These are phyloP conservation scores for Helianthus tuberosus DNA, from an alignment of 129 eudicot genomes.

Conservation along the genomic window DNA sequence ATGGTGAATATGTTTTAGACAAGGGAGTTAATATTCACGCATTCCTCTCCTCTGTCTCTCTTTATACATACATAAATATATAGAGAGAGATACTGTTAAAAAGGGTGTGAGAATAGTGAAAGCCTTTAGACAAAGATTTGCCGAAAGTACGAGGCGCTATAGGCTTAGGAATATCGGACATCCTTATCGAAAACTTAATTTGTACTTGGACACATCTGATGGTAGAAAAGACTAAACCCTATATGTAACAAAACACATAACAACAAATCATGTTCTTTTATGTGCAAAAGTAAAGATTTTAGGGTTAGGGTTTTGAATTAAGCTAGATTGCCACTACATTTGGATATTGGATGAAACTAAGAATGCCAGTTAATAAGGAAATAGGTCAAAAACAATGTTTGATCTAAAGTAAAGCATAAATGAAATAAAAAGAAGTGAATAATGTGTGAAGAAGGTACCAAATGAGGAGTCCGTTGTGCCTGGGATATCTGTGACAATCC, in stretches of 20 bases:
- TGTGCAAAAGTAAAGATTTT: background rate
- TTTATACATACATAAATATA: too few species aligned
- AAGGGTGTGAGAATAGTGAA: too few species aligned
- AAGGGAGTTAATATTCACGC: too few species aligned
- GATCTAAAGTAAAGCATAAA: background rate
- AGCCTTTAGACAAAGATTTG: background rate
- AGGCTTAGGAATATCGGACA: background rate
- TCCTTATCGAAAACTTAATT: background rate
- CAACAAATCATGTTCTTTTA: background rate
- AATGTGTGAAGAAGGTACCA: slow-evolving; percentile 25
- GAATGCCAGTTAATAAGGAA: too few species aligned
- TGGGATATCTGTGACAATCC: slow-evolving; percentile 47
- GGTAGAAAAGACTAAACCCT: too few species aligned
- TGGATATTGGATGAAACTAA: too few species aligned
- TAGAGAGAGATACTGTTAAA: too few species aligned
- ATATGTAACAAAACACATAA: too few species aligned
- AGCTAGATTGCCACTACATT: background rate
- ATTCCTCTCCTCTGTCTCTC: too few species aligned
- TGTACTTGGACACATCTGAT: background rate
- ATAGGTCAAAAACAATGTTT: background rate
- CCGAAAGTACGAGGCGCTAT: background rate
- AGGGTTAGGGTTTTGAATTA: background rate
- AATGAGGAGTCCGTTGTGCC: slow-evolving; percentile 50
- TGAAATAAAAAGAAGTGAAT: background rate
- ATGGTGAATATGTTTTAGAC: background rate